phyloP scores from a whole-genome alignment of 441 rosid genomes.

The Pelargonium cotyledonis region DNA sequence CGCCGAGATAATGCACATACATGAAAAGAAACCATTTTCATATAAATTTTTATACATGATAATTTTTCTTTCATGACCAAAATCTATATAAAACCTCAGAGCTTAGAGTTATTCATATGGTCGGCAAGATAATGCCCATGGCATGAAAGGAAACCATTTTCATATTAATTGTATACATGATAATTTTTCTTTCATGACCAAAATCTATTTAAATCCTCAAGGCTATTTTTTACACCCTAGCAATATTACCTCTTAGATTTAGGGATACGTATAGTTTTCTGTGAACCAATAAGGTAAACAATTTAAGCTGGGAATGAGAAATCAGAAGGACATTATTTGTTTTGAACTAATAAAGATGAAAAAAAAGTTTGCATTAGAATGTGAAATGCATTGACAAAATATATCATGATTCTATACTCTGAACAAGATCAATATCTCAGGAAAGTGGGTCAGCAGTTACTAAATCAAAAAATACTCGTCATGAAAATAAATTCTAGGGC shows the following conservation, averaged over 20 bases:
- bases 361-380: background rate
- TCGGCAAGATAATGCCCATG: background rate
- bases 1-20: background rate
- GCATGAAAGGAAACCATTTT: constrained; percentile 2
- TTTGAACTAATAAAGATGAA: background rate
- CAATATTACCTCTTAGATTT: background rate
- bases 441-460: background rate
- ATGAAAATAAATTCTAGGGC: background rate
- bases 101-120: background rate
- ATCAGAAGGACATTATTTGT: background rate
- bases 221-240: background rate
- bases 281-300: background rate
- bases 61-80: too few species aligned
- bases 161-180: background rate
- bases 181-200: background rate
- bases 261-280: background rate
- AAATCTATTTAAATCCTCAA: background rate
- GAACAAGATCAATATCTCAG: background rate
- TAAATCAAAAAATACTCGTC: background rate
- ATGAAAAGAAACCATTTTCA: too few species aligned
- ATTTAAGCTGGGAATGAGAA: background rate
- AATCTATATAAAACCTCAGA: too few species aligned
- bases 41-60: too few species aligned
- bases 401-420: background rate
- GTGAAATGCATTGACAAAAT: background rate